Evolutionary conservation across 495 filamentous ascomycete genomes (phyloP).

Genomic region (Extremus antarcticus): DNA sequence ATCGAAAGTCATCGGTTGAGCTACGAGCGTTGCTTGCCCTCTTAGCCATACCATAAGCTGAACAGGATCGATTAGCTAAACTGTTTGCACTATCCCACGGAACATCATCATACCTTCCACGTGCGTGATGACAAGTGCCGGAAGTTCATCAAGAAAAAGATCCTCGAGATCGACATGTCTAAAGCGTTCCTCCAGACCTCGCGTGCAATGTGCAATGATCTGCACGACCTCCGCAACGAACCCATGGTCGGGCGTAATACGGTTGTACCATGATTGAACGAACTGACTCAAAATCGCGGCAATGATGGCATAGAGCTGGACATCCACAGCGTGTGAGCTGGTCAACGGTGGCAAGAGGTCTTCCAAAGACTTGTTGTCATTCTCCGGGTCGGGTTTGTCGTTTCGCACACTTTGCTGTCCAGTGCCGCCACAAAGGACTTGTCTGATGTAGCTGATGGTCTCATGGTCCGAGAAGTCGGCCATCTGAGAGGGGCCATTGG

Average conservation of each 20-base stretch:
- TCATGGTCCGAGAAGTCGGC: constrained; percentile 37
- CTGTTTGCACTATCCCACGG: too few relatives aligned
- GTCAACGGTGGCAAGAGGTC: constrained; percentile 84
- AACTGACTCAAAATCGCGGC: constrained; percentile 80
- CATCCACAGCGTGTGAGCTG: constrained; percentile 81
- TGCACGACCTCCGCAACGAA: constrained; percentile 79
- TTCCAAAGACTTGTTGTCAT: constrained; percentile 46
- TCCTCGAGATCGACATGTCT: constrained; percentile 71
- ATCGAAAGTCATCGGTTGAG: constrained; percentile 24
- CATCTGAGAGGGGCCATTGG: background rate
- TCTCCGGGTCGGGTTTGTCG: constrained; percentile 19
- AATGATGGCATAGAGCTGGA: constrained; percentile 84
- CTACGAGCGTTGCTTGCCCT: background rate
- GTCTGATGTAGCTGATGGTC: constrained; percentile 50
- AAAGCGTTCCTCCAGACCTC: constrained; percentile 73
- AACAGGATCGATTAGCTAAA: background rate
- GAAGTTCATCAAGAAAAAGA: constrained; percentile 79
- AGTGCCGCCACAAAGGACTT: constrained; percentile 47
- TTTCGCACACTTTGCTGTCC: constrained; percentile 24
- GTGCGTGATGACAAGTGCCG: constrained; percentile 69
- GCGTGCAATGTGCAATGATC: constrained; percentile 81
- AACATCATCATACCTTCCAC: constrained; percentile 69
- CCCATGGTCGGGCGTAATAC: constrained; percentile 77
- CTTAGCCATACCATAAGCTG: background rate
- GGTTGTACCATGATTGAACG: constrained; percentile 83